These are phyloP conservation scores for Colletotrichum caudatum DNA, from an alignment of 2,329 filamentous ascomycete genomes.

Conservation along the genomic window DNA sequence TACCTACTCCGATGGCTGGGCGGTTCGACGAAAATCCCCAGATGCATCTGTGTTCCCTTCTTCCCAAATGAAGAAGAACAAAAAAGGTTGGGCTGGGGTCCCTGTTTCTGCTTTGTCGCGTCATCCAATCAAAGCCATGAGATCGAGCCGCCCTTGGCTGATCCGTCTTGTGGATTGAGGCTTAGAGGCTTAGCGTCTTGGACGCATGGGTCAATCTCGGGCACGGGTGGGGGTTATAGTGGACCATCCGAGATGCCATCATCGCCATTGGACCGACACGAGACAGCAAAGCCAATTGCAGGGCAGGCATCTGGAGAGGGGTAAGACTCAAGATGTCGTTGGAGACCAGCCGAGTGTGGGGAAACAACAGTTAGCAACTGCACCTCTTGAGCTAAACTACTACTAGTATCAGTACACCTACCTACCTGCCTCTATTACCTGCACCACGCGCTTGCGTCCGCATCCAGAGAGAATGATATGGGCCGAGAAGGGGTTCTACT, in stretches of 20 bases:
- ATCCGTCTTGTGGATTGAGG: conserved; percentile 37
- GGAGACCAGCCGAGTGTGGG: conserved; percentile 26
- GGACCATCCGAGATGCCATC: conserved; percentile 12
- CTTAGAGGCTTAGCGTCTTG: conserved; percentile 40
- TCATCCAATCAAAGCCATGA: background rate
- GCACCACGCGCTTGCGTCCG: background rate
- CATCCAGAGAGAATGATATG: background rate
- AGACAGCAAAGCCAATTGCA: conserved; percentile 10
- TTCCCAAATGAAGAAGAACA: background rate
- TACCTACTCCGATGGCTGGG: background rate
- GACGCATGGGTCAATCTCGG: conserved; percentile 28
- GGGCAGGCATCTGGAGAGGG: background rate
- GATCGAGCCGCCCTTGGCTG: conserved; percentile 1
- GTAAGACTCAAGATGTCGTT: conserved; percentile 2
- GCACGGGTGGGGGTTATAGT: background rate
- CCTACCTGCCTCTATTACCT: background rate
- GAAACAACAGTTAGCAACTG: conserved; percentile 19
- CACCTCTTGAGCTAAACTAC: background rate
- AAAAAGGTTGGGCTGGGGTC: conserved; percentile 16
- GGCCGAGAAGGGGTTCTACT: background rate
- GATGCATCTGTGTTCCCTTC: background rate
- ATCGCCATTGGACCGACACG: conserved; percentile 21
- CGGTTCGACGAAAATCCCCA: background rate
- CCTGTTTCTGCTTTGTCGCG: conserved; percentile 1
- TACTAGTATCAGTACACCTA: background rate